Evolutionary conservation across 2,329 filamentous ascomycete species (phyloP).

Genomic region (Exophiala oligosperma): DNA sequence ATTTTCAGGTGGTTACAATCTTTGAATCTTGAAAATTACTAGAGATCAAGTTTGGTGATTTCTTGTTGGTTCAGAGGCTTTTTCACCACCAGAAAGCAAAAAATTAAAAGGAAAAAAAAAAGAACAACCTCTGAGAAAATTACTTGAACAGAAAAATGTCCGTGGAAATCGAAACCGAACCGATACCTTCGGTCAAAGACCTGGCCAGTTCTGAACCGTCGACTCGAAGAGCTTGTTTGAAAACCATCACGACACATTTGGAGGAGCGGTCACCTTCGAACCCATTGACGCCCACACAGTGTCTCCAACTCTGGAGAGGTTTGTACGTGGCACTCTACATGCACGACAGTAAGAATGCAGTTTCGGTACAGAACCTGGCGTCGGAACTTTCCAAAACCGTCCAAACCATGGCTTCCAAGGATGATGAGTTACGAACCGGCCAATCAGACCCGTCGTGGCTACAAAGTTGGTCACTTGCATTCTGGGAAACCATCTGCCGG

Average conservation of each 20-base stretch:
- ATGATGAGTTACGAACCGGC: background rate
- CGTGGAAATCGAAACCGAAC: constrained; percentile 2
- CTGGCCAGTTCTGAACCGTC: constrained; percentile 28
- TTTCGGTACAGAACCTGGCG: constrained; percentile 27
- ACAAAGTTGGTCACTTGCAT: constrained; percentile 44
- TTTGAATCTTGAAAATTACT: no score
- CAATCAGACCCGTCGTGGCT: constrained; percentile 14
- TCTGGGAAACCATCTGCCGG: constrained; percentile 69
- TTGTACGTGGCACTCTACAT: constrained; percentile 31
- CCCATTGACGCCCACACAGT: constrained; percentile 24
- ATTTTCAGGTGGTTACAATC: no score
- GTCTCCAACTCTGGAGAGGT: constrained; percentile 30
- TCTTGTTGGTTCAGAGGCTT: no score
- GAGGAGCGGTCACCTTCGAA: constrained; percentile 11
- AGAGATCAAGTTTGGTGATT: no score
- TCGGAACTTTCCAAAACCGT: constrained; percentile 23
- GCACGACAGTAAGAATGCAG: constrained; percentile 29
- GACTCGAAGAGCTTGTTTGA: constrained; percentile 22
- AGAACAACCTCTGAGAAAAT: no score
- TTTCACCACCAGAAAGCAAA: no score
- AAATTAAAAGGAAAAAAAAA: no score
- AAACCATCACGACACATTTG: constrained; percentile 22
- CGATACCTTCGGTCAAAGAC: constrained; percentile 29
- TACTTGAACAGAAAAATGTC: constrained; percentile 7
- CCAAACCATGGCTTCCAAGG: constrained; percentile 16